These are phyloP conservation scores for Suillus weaverae DNA, from an alignment of 768 basidiomycete species.

Conservation along the genomic window DNA sequence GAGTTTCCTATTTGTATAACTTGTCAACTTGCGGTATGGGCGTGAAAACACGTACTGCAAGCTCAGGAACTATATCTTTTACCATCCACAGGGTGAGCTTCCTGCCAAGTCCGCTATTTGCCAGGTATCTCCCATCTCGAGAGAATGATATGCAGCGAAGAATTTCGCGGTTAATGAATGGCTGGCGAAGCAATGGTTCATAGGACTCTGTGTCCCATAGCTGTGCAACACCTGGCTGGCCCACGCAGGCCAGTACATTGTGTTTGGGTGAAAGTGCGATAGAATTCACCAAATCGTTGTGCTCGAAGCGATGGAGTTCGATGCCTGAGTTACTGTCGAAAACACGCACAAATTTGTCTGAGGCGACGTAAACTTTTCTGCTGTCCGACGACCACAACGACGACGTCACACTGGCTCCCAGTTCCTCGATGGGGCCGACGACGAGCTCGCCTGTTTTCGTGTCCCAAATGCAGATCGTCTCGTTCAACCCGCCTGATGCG, in stretches of 20 bases:
- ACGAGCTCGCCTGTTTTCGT: background rate
- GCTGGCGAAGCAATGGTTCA: background rate
- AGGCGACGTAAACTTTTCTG: background rate
- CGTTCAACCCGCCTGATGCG: background rate
- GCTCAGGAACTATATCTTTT: background rate
- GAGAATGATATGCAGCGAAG: background rate
- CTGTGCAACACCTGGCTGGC: background rate
- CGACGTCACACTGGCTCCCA: background rate
- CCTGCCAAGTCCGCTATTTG: background rate
- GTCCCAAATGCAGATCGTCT: background rate
- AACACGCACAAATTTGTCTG: background rate
- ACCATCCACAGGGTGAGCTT: background rate
- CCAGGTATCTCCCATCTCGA: background rate
- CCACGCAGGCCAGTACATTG: background rate
- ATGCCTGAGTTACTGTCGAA: background rate
- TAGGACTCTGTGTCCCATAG: background rate
- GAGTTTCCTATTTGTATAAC: background rate
- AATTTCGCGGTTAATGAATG: background rate
- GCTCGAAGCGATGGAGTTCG: background rate
- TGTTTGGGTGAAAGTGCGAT: constrained; percentile 1
- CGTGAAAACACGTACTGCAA: background rate
- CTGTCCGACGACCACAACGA: background rate
- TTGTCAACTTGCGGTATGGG: background rate
- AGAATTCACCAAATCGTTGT: background rate
- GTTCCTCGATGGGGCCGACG: background rate